Conservation (phyloP, 2,329 filamentous ascomycete species). For the Fusarium heterosporum region DNA sequence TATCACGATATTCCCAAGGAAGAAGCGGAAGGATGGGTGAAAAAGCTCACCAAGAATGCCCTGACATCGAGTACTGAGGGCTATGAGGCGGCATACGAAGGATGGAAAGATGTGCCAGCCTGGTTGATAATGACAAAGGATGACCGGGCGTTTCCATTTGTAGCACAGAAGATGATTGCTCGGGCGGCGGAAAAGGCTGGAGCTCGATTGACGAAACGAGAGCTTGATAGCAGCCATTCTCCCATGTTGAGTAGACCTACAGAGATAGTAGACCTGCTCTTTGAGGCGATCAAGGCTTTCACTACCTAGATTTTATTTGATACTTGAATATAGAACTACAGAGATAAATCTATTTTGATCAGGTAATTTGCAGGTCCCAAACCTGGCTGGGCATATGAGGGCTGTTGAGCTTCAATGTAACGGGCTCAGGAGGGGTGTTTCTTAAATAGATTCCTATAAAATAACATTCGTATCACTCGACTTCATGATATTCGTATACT, state of each 20-base stretch:
- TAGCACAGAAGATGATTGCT: slow-evolving; percentile 54
- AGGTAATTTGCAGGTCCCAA: too few relatives aligned
- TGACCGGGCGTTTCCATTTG: slow-evolving; percentile 56
- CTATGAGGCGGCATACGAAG: slow-evolving; percentile 57
- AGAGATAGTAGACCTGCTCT: slow-evolving; percentile 52
- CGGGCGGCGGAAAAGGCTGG: slow-evolving; percentile 55
- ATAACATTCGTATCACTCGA: neutral
- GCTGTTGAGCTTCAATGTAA: too few relatives aligned
- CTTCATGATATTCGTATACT: neutral
- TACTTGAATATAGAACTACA: too few relatives aligned
- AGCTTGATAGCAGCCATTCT: slow-evolving; percentile 61
- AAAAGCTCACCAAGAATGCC: slow-evolving; percentile 55
- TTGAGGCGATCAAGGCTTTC: slow-evolving; percentile 46
- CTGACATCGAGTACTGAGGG: slow-evolving; percentile 60
- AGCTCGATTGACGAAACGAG: slow-evolving; percentile 51
- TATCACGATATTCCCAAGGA: slow-evolving; percentile 62
- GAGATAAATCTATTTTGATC: too few relatives aligned
- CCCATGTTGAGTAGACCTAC: slow-evolving; percentile 61
- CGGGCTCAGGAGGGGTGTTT: neutral
- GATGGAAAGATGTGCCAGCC: slow-evolving; percentile 60
- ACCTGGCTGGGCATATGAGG: too few relatives aligned
- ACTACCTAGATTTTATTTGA: neutral
- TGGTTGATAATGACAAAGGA: slow-evolving; percentile 60
- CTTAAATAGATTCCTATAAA: neutral
- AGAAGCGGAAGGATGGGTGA: slow-evolving; percentile 58